Base-by-base conservation (phyloP, 2,329 filamentous ascomycete genomes). In the Chaetomium olivaceum region DNA sequence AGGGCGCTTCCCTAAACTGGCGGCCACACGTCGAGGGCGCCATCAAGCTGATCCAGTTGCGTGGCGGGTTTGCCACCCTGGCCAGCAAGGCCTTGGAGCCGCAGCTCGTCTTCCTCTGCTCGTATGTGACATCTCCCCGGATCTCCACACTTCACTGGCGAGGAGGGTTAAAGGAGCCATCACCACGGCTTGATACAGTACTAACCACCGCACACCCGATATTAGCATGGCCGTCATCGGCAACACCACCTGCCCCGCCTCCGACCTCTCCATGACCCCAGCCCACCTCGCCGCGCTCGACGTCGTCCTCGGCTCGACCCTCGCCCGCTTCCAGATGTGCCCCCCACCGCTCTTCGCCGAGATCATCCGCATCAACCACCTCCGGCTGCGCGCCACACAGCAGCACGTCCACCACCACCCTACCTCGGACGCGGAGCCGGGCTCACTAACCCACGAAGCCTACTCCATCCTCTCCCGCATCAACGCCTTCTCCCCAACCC, bases 161-260 rank as follows among this genome's bases (percentile, higher is more conserved):
- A n/a, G n/a, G n/a, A n/a, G n/a, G n/a, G n/a, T n/a, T n/a, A n/a
- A n/a, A 57, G 57, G 8, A 23, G 19, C 25, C 39, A 39, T 39
- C 36, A 19, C 16, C 36, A 59, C 19, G 6, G 25, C 31, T 31
- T 4, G 7, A 43, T 39, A n/a, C n/a, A n/a, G n/a, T n/a, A 43
- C 51, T 48, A 50, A 59, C 57, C 7, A 23, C 75, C 12, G 25
- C 29, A 9, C 11, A 2, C 12, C 31, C 14, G 14, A n/a, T 21
- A 11, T 16, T 16, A 66, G 64, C 7, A 14, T 62, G 9, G 27
- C 73, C 0, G 72, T 78, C 2, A 72, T 78, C 5, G 75, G 72
- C 2, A 76, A 80, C 59, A 79, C 77, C 2, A 76, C 77, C 2
- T 76, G 73, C 1, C 77, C 77, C 4, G 73, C 77, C 27, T 69